These are phyloP conservation scores for Penicillium egyptiacum DNA, from an alignment of 495 filamentous ascomycete species.

Conservation along the genomic window DNA sequence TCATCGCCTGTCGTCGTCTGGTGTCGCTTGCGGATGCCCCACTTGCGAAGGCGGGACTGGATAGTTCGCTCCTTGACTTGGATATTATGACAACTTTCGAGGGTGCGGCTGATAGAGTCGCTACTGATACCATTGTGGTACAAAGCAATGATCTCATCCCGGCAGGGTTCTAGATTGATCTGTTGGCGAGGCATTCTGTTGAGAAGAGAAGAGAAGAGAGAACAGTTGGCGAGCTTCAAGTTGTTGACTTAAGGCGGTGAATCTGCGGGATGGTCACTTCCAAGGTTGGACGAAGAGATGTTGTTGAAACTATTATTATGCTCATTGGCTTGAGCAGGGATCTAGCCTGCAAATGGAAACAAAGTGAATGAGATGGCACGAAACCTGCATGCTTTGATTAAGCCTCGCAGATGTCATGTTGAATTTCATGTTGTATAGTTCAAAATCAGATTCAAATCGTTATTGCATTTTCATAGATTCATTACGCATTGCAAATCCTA, in stretches of 20 bases:
- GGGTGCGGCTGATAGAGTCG: constrained; percentile 29
- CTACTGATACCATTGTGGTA: constrained; percentile 31
- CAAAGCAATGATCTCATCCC: constrained; percentile 29
- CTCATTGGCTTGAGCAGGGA: not conserved
- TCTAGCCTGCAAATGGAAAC: not conserved
- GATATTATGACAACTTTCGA: constrained; percentile 29
- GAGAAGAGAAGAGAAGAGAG: constrained; percentile 1
- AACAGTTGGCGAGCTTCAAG: not conserved
- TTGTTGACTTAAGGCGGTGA: constrained; percentile 22
- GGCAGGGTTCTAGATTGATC: constrained; percentile 32
- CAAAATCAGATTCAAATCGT: constrained; percentile 8
- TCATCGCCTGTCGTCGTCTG: constrained; percentile 31
- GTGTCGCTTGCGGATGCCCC: constrained; percentile 34
- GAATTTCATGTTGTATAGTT: not conserved
- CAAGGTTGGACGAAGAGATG: not conserved
- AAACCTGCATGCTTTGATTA: not conserved
- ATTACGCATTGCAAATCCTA: constrained; percentile 8
- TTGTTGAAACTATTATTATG: not conserved
- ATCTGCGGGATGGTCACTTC: constrained; percentile 15
- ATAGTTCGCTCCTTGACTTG: constrained; percentile 33
- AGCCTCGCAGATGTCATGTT: not conserved
- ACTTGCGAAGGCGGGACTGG: constrained; percentile 31
- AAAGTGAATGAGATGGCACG: not conserved
- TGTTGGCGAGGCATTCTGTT: constrained; percentile 31
- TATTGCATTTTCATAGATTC: constrained; percentile 15